A percentile compares a stretch with the other conserved stretches of the same genome.
Conservation (phyloP, 106 monocot species). For the Amphibolis antarctica region DNA sequence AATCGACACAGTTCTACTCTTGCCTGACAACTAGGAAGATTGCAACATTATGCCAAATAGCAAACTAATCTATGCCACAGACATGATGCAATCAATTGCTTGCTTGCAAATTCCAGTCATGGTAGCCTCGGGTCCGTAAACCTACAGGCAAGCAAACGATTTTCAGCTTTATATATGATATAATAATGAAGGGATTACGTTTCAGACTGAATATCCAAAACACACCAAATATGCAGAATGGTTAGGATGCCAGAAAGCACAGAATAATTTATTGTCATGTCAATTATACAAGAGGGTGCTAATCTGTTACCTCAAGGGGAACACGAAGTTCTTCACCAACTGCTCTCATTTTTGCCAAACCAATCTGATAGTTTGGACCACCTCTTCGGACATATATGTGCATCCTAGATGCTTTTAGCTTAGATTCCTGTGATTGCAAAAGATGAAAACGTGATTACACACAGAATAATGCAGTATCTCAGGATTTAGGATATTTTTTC, state of each 20-base stretch:
- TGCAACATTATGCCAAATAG: neutral
- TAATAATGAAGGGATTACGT: no score
- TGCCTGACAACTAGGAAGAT: neutral
- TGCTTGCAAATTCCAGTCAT: conserved; percentile 95
- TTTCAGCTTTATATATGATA: neutral
- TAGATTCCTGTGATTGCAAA: conserved; percentile 7
- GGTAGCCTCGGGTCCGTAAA: conserved; percentile 86
- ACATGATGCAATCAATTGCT: conserved; percentile 77
- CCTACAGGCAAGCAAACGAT: conserved; percentile 25
- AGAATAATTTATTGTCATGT: no score
- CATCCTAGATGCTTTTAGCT: conserved; percentile 76
- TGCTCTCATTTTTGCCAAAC: conserved; percentile 72
- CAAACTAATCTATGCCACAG: conserved; percentile 15
- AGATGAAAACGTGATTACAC: neutral
- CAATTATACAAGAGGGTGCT: no score
- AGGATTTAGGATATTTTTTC: no score
- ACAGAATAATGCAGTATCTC: neutral
- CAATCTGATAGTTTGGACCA: conserved; percentile 84
- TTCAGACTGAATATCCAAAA: no score
- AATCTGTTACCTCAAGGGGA: conserved; percentile 59
- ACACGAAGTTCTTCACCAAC: conserved; percentile 61
- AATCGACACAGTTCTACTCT: no score
- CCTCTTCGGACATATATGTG: conserved; percentile 84
- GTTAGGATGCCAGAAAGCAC: no score
- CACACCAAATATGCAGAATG: no score